These are phyloP conservation scores for Moesziomyces sp. DNA, from an alignment of 1,284 basidiomycete species.

Conservation along the genomic window DNA sequence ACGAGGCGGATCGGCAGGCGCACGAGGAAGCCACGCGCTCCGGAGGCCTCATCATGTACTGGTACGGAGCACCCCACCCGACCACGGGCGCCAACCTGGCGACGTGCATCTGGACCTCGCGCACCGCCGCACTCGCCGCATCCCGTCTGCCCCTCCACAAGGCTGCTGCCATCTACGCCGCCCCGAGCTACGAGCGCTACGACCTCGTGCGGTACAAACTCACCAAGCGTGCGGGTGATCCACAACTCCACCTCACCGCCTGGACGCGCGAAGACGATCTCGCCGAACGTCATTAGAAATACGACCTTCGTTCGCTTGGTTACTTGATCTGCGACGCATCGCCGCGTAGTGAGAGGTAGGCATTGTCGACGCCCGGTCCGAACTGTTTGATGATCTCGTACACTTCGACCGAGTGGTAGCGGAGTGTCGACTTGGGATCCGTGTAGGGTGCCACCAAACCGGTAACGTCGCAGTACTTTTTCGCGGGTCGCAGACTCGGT, in stretches of 20 bases:
- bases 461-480: conserved; percentile 86
- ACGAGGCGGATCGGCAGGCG: conserved; percentile 55
- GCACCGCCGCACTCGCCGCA: conserved; percentile 40
- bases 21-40: conserved; percentile 60
- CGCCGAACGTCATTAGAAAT: conserved; percentile 2
- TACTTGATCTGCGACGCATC: conserved; percentile 60
- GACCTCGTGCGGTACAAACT: conserved; percentile 53
- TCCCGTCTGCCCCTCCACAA: conserved; percentile 44
- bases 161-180: conserved; percentile 41
- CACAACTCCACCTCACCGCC: conserved; percentile 33
- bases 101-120: conserved; percentile 61
- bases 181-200: conserved; percentile 50
- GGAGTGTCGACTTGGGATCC: conserved; percentile 81
- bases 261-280: conserved; percentile 39
- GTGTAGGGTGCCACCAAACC: conserved; percentile 86
- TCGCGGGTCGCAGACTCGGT: conserved; percentile 80
- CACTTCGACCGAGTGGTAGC: conserved; percentile 86
- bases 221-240: conserved; percentile 32
- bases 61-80: conserved; percentile 55
- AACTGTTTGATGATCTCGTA: conserved; percentile 83
- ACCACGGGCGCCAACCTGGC: conserved; percentile 57
- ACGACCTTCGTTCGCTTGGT: neutral
- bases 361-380: conserved; percentile 64
- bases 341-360: conserved; percentile 62
- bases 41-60: conserved; percentile 62